Evolutionary conservation across 2,329 filamentous ascomycete species (phyloP).

Genomic region (Canariomyces notabilis): DNA sequence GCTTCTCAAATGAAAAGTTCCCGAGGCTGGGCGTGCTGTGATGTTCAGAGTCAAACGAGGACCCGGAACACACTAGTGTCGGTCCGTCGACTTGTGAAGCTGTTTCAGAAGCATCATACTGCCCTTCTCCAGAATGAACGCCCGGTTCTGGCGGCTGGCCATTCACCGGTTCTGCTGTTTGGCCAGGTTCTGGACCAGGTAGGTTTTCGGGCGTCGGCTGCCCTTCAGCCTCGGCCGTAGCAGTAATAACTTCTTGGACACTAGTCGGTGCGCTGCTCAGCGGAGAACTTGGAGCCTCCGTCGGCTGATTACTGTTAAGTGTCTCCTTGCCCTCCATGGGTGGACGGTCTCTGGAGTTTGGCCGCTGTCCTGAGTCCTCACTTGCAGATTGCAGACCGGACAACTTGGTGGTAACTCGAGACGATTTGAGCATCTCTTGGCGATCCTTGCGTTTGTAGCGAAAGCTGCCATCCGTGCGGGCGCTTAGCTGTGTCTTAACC

Average conservation of each 20-base stretch:
- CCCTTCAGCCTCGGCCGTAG: background rate
- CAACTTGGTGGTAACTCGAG: constrained; percentile 1
- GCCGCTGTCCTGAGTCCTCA: background rate
- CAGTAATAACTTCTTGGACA: background rate
- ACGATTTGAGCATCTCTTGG: background rate
- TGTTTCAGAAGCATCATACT: background rate
- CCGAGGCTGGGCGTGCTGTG: constrained; percentile 12
- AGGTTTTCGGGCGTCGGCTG: background rate
- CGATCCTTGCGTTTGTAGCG: constrained; percentile 16
- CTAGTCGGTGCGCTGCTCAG: background rate
- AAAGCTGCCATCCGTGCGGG: constrained; percentile 22
- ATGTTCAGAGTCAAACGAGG: constrained; percentile 1
- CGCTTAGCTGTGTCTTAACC: constrained; percentile 1
- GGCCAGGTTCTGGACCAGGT: background rate
- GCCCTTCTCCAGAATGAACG: background rate
- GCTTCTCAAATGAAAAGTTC: constrained; percentile 17
- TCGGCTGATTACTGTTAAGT: background rate
- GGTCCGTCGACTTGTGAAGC: constrained; percentile 18
- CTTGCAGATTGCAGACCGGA: background rate
- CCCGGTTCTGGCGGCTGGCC: background rate
- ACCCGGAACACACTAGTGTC: constrained; percentile 14
- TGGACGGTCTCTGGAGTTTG: background rate
- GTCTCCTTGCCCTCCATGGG: background rate
- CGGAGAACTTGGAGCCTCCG: too few relatives aligned
- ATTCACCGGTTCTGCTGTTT: background rate